Percentiles rank a stretch among this genome's conserved stretches.
Conservation (phyloP, 208 protist species). For the Vickermania ingenoplastis region DNA sequence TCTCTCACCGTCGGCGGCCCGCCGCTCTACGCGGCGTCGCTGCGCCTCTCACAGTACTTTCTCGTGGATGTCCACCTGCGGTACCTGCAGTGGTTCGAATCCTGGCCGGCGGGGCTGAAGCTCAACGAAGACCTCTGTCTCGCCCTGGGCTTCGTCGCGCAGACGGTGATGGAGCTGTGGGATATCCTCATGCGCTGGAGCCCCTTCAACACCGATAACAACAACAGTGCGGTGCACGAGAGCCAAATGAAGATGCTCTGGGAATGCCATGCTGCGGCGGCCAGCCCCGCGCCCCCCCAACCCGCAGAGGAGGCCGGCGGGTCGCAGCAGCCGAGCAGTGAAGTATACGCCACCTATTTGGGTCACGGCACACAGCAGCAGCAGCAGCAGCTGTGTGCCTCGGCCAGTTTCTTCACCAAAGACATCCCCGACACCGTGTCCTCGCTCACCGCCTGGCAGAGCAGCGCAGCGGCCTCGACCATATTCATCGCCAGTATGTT, state of each 20-base stretch:
- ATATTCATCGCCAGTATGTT: not conserved
- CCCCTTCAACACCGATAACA: not conserved
- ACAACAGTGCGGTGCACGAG: not conserved
- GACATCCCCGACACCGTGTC: too few relatives aligned
- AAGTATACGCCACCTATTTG: too few relatives aligned
- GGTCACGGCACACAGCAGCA: too few relatives aligned
- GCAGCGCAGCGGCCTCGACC: not conserved
- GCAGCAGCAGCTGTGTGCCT: too few relatives aligned
- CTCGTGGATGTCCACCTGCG: constrained; percentile 67
- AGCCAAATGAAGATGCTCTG: not conserved
- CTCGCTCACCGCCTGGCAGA: too few relatives aligned
- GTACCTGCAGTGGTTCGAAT: constrained; percentile 90
- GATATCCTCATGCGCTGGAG: constrained; percentile 24
- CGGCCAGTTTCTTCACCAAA: too few relatives aligned
- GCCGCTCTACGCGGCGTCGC: constrained; percentile 23
- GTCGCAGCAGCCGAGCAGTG: too few relatives aligned
- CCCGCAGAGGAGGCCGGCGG: too few relatives aligned
- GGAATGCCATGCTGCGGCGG: not conserved
- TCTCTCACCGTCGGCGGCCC: constrained; percentile 35
- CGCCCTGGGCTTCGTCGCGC: constrained; percentile 72
- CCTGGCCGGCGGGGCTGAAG: constrained; percentile 91
- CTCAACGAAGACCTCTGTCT: constrained; percentile 89
- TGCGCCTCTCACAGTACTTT: constrained; percentile 34
- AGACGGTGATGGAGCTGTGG: constrained; percentile 62
- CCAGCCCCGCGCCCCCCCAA: not conserved